Conservation (phyloP, 1,284 basidiomycete species). For the Trichosporon faecale region DNA sequence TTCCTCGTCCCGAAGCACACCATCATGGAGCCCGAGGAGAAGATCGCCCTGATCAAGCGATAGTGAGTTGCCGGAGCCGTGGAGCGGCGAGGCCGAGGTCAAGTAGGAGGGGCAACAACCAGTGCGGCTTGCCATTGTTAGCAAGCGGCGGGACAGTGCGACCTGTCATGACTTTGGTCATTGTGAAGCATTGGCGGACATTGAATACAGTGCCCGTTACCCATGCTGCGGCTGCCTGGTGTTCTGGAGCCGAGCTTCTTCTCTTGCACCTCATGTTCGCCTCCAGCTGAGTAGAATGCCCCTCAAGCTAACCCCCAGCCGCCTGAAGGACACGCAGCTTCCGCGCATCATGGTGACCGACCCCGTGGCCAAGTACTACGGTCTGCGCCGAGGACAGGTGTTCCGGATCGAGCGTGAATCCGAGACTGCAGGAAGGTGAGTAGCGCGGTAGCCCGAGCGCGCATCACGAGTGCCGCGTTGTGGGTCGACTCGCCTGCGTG, state of each 20-base stretch:
- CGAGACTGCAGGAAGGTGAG: slow-evolving; percentile 88
- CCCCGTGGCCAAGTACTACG: slow-evolving; percentile 97
- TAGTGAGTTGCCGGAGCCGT: slow-evolving; percentile 65
- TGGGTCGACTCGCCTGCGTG: not conserved
- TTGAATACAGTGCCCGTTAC: no score
- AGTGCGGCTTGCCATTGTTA: not conserved
- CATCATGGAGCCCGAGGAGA: slow-evolving; percentile 80
- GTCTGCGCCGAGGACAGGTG: slow-evolving; percentile 88
- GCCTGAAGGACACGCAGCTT: slow-evolving; percentile 95
- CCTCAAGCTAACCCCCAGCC: slow-evolving; percentile 57
- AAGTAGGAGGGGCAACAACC: not conserved
- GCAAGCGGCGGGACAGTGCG: not conserved
- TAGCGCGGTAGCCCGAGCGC: slow-evolving; percentile 6
- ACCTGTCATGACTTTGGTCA: no score
- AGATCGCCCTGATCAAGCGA: slow-evolving; percentile 79
- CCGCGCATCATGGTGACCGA: slow-evolving; percentile 94
- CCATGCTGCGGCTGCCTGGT: no score
- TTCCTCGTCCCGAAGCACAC: slow-evolving; percentile 92
- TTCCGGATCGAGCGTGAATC: slow-evolving; percentile 97
- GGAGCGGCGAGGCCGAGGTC: not conserved
- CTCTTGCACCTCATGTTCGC: no score
- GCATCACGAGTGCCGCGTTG: not conserved
- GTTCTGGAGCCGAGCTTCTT: no score
- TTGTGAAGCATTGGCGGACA: no score
- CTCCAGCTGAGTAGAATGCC: no score